A percentile compares a stretch with the other conserved stretches of the same genome.
These are phyloP conservation scores for Yamadazyma diospyri DNA, from an alignment of 1,139 yeast genomes.

Conservation along the genomic window DNA sequence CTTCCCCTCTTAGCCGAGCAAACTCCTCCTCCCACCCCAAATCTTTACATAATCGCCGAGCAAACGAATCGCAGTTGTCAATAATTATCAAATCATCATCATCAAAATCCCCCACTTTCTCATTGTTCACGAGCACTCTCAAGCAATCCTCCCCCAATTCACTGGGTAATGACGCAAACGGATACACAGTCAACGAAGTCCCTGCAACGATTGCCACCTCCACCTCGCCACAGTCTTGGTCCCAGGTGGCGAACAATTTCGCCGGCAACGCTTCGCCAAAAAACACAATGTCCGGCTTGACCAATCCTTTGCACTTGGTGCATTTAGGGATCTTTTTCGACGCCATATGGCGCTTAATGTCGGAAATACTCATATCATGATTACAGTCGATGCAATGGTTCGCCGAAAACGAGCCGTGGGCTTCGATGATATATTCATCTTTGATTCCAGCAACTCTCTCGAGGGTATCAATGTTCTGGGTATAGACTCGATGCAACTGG, in stretches of 20 bases:
- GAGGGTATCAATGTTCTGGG: conserved; percentile 90
- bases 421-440: conserved; percentile 69
- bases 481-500: conserved; percentile 65
- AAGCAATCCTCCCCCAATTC: conserved; percentile 49
- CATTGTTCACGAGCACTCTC: conserved; percentile 71
- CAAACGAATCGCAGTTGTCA: conserved; percentile 63
- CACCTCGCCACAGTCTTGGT: conserved; percentile 54
- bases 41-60: conserved; percentile 45
- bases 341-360: conserved; percentile 43
- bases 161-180: conserved; percentile 80
- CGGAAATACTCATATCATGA: conserved; percentile 48
- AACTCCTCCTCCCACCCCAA: conserved; percentile 67
- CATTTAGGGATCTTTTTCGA: conserved; percentile 51
- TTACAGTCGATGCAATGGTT: conserved; percentile 81
- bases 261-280: conserved; percentile 85
- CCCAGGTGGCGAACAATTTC: conserved; percentile 66
- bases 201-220: conserved; percentile 88
- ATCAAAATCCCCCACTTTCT: conserved; percentile 69
- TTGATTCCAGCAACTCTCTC: conserved; percentile 81
- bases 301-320: conserved; percentile 60
- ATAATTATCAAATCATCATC: conserved; percentile 56
- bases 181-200: conserved; percentile 82
- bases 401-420: conserved; percentile 89
- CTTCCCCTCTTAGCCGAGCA: conserved; percentile 16
- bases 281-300: conserved; percentile 90